Base-by-base conservation (phyloP, 2,329 filamentous ascomycete species). In the Paraconiothyrium sp. region DNA sequence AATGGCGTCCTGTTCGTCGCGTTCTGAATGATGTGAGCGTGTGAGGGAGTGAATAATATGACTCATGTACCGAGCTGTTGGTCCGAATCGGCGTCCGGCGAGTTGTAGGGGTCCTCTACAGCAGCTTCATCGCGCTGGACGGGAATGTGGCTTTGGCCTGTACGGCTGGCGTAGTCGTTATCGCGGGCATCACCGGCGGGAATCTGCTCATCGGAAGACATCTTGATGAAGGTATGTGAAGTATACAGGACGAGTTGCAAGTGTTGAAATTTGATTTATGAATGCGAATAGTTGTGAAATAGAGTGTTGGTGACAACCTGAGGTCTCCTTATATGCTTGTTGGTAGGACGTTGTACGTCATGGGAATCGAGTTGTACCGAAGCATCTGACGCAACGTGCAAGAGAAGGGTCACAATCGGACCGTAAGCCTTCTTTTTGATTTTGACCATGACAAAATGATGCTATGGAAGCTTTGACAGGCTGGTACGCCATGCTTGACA, bases 1-100 rank as follows among this genome's bases (percentile, higher is more conserved):
- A 47, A 85, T 84, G 3, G 83, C 83, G 2, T 84, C 82, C 2
- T 72, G 72, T 24, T 86, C 84, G 56, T 86, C 84, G 8, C 74
- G 75, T 35, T 58, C 37, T 58, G 14, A 5, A 49, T 11, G 14
- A 35, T 27, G 24, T 30, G 46, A 14, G 32, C 22, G 41, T 46
- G 41, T 35, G 41, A 14, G 22, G 14, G 9, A 35, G 16, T 27
- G 6, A 10, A 35, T 22, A 11, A 4, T 41, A 1, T 32, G 1
- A 7, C 41, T 4, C 13, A 69, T 75, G 22, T 74, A 85, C 83
- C 80, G 27, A 86, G 71, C 52, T 81, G 77, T 58, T 77, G 74
- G 59, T 85, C 83, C 1, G 79, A 81, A 64, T 86, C 83, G 43
- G 82, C 82, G 3, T 73, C 80, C 10, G 67, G 74, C 24, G 75